Evolutionary conservation across 495 filamentous ascomycete genomes (phyloP).

Genomic region (Venustampulla echinocandica): DNA sequence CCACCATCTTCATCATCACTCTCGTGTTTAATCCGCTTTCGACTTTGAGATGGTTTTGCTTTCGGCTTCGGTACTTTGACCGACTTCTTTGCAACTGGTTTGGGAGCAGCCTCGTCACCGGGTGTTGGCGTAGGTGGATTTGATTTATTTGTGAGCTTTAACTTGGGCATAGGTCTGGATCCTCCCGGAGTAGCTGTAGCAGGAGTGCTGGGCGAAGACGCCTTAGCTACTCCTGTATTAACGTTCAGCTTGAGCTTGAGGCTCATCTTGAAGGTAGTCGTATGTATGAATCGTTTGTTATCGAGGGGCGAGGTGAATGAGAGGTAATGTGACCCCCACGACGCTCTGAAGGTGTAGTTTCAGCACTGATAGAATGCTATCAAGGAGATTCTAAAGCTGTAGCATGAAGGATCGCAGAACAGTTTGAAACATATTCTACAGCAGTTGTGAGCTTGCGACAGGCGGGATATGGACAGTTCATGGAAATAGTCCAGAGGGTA

Average conservation of each 20-base stretch:
- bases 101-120: constrained; percentile 14
- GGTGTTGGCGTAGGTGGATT: constrained; percentile 37
- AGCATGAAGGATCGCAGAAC: too few relatives aligned
- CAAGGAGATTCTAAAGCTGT: too few relatives aligned
- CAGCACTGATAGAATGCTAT: too few relatives aligned
- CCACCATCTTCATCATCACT: constrained; percentile 34
- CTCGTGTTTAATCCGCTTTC: constrained; percentile 33
- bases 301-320: too few relatives aligned
- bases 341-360: too few relatives aligned
- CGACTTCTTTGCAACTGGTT: constrained; percentile 37
- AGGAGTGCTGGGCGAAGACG: constrained; percentile 18
- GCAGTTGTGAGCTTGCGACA: too few relatives aligned
- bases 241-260: constrained; percentile 30
- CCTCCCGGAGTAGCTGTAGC: constrained; percentile 31
- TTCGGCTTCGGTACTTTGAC: constrained; percentile 39
- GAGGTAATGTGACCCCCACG: too few relatives aligned
- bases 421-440: too few relatives aligned
- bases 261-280: constrained; percentile 9
- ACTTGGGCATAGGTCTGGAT: constrained; percentile 29
- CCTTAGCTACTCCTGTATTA: constrained; percentile 10
- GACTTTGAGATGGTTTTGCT: constrained; percentile 33
- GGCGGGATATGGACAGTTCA: too few relatives aligned
- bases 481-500: too few relatives aligned
- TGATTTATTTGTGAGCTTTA: constrained; percentile 38
- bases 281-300: too few relatives aligned